Percentiles rank a stretch among this genome's conserved stretches.
Evolutionary conservation across 805 yeast genomes (phyloP).

Genomic region (Lipomyces orientalis): DNA sequence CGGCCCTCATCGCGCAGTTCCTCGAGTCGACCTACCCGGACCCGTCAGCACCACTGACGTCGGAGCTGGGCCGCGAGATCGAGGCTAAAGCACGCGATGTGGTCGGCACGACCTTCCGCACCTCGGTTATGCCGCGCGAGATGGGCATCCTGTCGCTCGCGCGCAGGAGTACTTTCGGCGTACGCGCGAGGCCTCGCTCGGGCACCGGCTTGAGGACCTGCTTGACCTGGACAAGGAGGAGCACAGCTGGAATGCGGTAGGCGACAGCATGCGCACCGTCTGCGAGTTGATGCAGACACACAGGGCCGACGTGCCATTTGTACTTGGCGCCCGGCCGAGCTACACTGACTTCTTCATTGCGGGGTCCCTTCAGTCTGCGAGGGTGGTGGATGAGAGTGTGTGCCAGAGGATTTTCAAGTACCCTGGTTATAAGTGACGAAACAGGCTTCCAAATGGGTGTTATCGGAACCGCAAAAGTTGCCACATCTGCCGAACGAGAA

Average conservation of each 20-base stretch:
- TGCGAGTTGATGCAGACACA: neutral
- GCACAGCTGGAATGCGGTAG: neutral
- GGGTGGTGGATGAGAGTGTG: neutral
- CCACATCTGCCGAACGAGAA: too few species aligned
- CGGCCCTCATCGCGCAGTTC: slow-evolving; percentile 8
- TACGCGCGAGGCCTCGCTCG: slow-evolving; percentile 12
- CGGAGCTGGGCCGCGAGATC: slow-evolving; percentile 11
- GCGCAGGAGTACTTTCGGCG: slow-evolving; percentile 11
- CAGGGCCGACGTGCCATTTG: slow-evolving; percentile 7
- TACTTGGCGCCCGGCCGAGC: slow-evolving; percentile 5
- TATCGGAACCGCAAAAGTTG: too few species aligned
- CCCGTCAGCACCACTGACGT: slow-evolving; percentile 1
- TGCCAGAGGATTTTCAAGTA: slow-evolving; percentile 6
- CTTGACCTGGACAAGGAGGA: neutral
- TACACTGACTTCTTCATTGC: slow-evolving; percentile 14
- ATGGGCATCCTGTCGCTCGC: slow-evolving; percentile 1
- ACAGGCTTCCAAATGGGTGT: too few species aligned
- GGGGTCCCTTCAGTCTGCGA: slow-evolving; percentile 4
- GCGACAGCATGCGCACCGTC: neutral
- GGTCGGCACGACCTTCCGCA: neutral
- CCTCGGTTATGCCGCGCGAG: slow-evolving; percentile 3
- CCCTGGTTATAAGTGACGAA: neutral
- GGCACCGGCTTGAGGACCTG: slow-evolving; percentile 3
- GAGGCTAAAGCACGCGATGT: neutral
- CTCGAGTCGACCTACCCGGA: slow-evolving; percentile 8